Conservation (phyloP, 192 early-diverging fungal species). For the Gryganskiella cystojenkinii region DNA sequence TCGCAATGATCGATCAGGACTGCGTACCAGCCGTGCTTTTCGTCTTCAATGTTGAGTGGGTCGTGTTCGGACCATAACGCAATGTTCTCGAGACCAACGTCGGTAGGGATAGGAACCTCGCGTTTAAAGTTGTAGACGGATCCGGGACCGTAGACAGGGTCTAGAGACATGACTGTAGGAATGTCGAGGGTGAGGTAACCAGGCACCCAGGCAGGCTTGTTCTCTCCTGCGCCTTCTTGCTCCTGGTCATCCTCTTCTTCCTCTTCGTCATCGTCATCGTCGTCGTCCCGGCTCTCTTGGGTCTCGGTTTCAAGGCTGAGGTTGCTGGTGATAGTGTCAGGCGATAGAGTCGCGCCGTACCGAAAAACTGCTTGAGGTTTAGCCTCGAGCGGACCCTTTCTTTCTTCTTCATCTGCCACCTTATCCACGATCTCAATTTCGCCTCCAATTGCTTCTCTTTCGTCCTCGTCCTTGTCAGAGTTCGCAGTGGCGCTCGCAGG, state of each 20-base stretch:
- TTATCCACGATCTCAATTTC: no score
- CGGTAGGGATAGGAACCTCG: conserved; percentile 19
- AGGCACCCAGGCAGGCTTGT: background rate
- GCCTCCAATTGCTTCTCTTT: background rate
- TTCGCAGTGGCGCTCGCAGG: no score
- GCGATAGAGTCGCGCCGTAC: background rate
- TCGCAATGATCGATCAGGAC: conserved; percentile 31
- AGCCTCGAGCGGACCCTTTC: background rate
- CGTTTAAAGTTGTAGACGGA: conserved; percentile 38
- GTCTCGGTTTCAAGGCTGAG: background rate
- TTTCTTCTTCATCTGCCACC: background rate
- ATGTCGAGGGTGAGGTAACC: conserved; percentile 37
- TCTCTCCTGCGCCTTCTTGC: background rate
- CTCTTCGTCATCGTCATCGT: background rate
- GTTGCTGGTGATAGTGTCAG: background rate
- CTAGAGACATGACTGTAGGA: conserved; percentile 34
- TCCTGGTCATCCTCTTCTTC: background rate
- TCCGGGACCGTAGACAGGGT: conserved; percentile 19
- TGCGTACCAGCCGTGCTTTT: conserved; percentile 30
- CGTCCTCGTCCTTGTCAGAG: background rate
- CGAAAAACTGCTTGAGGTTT: no score
- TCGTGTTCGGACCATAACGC: conserved; percentile 36
- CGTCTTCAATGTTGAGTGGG: conserved; percentile 6
- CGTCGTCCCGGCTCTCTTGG: background rate
- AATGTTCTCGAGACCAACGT: conserved; percentile 41